These are phyloP conservation scores for Tricholoma bakamatsutake DNA, from an alignment of 768 basidiomycete species.

Conservation along the genomic window DNA sequence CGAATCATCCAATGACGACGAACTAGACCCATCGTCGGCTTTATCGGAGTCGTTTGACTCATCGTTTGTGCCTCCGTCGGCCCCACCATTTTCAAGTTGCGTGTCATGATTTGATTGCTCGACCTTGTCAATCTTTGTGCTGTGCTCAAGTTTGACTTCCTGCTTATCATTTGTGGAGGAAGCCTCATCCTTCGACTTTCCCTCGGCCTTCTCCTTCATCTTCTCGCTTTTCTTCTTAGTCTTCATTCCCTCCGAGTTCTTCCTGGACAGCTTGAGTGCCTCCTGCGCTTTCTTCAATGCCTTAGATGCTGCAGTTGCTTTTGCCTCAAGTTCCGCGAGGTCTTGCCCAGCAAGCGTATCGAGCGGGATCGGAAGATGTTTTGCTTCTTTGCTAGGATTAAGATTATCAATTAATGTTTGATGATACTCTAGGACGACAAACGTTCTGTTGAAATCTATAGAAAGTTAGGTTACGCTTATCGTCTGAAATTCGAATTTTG, in stretches of 20 bases:
- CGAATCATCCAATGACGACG: background rate
- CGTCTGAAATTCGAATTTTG: background rate
- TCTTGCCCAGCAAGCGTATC: conserved; percentile 17
- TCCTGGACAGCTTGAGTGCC: background rate
- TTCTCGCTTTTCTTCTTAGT: background rate
- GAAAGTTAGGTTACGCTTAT: background rate
- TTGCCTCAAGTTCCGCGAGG: conserved; percentile 15
- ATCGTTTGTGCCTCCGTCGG: background rate
- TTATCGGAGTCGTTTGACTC: too few species aligned
- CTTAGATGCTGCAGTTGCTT: conserved; percentile 8
- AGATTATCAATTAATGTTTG: background rate
- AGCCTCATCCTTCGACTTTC: too few species aligned
- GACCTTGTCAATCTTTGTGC: too few species aligned
- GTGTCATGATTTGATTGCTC: too few species aligned
- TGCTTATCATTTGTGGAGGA: too few species aligned
- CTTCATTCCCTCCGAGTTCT: background rate
- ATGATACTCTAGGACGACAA: background rate
- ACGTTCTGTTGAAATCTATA: conserved; percentile 12
- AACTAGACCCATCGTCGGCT: too few species aligned
- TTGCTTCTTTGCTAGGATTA: conserved; percentile 1
- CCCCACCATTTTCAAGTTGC: too few species aligned
- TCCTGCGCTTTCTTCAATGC: background rate
- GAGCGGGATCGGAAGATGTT: conserved; percentile 15
- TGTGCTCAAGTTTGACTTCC: too few species aligned
- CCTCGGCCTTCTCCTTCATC: background rate